These are phyloP conservation scores for Botrytis hyacinthi DNA, from an alignment of 2,329 filamentous ascomycete genomes.

Conservation along the genomic window DNA sequence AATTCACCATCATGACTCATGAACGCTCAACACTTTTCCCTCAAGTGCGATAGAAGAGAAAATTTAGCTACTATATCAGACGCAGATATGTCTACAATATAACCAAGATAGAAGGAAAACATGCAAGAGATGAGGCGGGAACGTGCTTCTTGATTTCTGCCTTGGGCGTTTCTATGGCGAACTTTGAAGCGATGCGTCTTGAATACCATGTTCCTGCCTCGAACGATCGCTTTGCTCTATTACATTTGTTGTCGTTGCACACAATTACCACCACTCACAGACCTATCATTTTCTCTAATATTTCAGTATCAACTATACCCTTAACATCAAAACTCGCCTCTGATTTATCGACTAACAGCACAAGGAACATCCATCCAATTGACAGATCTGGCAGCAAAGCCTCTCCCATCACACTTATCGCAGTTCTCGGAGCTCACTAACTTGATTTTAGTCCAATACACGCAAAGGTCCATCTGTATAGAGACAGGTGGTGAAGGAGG, in stretches of 20 bases:
- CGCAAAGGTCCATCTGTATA: background rate
- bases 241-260: background rate
- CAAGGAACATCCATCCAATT: background rate
- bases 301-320: background rate
- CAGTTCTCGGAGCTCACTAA: too few relatives aligned
- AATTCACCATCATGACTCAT: background rate
- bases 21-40: background rate
- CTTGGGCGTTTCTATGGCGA: too few relatives aligned
- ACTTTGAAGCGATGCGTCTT: too few relatives aligned
- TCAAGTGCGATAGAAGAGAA: background rate
- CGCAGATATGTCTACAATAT: background rate
- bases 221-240: background rate
- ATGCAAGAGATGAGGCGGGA: too few relatives aligned
- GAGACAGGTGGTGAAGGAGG: rapidly evolving
- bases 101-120: too few relatives aligned
- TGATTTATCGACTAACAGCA: background rate
- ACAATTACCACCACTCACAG: rapidly evolving
- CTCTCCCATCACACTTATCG: background rate
- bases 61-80: background rate
- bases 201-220: background rate
- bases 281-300: background rate
- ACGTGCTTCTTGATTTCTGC: too few relatives aligned
- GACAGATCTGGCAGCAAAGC: background rate
- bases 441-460: background rate
- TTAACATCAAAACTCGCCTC: too few relatives aligned